These are phyloP conservation scores for Grifola frondosa DNA, from an alignment of 1,284 basidiomycete genomes.

Conservation along the genomic window DNA sequence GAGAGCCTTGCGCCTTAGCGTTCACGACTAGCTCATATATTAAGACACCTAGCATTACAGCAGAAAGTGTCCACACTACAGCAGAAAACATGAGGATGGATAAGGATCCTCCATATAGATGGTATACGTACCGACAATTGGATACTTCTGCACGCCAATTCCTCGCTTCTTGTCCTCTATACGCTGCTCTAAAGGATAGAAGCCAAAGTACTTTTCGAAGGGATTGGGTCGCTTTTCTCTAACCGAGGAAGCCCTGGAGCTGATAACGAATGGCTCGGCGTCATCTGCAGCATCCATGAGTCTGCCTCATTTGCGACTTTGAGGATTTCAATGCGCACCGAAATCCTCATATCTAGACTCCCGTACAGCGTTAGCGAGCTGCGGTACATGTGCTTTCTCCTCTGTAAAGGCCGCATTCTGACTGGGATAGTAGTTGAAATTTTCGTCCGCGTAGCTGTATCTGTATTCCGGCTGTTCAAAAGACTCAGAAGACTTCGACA, in stretches of 20 bases:
- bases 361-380: slow-evolving; percentile 13
- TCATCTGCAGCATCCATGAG: slow-evolving; percentile 16
- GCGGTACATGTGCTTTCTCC: no score
- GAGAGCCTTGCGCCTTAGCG: slow-evolving; percentile 68
- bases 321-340: slow-evolving; percentile 10
- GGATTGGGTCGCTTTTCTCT: slow-evolving; percentile 18
- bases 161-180: slow-evolving; percentile 85
- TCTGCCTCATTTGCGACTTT: neutral
- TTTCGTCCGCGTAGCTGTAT: slow-evolving; percentile 21
- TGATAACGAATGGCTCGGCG: slow-evolving; percentile 16
- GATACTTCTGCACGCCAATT: slow-evolving; percentile 78
- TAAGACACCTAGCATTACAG: slow-evolving; percentile 69
- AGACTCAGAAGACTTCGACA: no score
- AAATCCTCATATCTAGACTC: slow-evolving; percentile 19
- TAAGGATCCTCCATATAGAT: neutral
- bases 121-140: slow-evolving; percentile 54
- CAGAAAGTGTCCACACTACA: slow-evolving; percentile 62
- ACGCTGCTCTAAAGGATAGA: slow-evolving; percentile 74
- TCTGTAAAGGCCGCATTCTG: no score
- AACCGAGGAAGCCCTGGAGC: slow-evolving; percentile 9
- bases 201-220: slow-evolving; percentile 23
- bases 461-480: slow-evolving; percentile 17
- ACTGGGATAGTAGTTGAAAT: slow-evolving; percentile 20
- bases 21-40: slow-evolving; percentile 83
- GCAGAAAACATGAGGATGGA: neutral